These are phyloP conservation scores for Suillus alpinus DNA, from an alignment of 768 basidiomycete genomes.

Conservation along the genomic window DNA sequence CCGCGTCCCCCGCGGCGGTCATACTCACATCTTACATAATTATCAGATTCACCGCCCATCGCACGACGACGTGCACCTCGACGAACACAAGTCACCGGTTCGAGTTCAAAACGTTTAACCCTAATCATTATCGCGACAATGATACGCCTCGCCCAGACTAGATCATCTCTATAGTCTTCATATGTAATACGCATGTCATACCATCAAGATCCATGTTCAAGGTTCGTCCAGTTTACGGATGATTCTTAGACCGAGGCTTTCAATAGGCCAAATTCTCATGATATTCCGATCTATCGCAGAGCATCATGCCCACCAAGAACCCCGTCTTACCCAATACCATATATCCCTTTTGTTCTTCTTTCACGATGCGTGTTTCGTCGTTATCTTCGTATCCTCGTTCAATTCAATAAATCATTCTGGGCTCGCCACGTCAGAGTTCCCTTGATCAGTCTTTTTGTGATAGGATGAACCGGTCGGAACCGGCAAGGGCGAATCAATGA, in stretches of 20 bases:
- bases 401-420: not conserved
- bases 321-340: not conserved
- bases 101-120: too few relatives aligned
- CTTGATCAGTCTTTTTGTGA: not conserved
- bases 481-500: not conserved
- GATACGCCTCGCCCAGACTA: too few relatives aligned
- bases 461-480: constrained; percentile 1
- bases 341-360: constrained; percentile 11
- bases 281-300: constrained; percentile 13
- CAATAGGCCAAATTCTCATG: constrained; percentile 25
- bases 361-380: constrained; percentile 26
- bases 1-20: constrained; percentile 11
- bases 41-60: constrained; percentile 12
- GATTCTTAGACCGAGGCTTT: constrained; percentile 10
- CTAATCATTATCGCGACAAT: too few relatives aligned
- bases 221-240: constrained; percentile 5
- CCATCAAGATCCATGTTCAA: not conserved
- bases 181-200: not conserved
- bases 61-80: too few relatives aligned
- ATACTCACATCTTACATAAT: constrained; percentile 5
- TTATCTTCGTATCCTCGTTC: constrained; percentile 9
- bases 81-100: too few relatives aligned
- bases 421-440: not conserved
- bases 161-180: not conserved
- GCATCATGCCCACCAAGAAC: constrained; percentile 23